phyloP scores from a whole-genome alignment of 1,284 basidiomycete genomes.

The Cystobasidium sp. region DNA sequence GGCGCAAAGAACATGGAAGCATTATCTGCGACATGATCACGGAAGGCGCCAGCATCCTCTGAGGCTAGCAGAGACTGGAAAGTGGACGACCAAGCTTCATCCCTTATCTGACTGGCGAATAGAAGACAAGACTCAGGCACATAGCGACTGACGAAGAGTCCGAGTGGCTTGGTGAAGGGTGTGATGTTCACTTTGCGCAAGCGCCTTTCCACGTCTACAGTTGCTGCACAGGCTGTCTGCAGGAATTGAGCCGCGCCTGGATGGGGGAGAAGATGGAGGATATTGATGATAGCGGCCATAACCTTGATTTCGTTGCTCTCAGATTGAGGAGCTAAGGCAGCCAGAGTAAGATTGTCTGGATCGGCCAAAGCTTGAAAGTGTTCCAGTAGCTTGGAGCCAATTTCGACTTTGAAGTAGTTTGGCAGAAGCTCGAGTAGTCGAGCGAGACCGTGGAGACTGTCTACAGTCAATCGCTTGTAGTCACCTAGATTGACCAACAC shows the following conservation, averaged over 20 bases:
- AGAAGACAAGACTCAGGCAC: slow-evolving; percentile 84
- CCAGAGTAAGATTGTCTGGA: slow-evolving; percentile 74
- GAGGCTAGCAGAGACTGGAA: slow-evolving; percentile 58
- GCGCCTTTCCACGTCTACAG: slow-evolving; percentile 91
- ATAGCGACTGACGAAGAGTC: slow-evolving; percentile 89
- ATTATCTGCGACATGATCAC: slow-evolving; percentile 72
- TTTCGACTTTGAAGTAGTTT: slow-evolving; percentile 99
- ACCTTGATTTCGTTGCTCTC: slow-evolving; percentile 93
- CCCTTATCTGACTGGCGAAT: slow-evolving; percentile 68
- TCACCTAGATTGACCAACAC: slow-evolving; percentile 98
- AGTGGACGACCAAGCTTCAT: slow-evolving; percentile 48
- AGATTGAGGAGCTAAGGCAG: slow-evolving; percentile 75
- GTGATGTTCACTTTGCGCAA: slow-evolving; percentile 87
- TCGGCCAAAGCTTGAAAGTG: slow-evolving; percentile 91
- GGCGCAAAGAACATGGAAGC: slow-evolving; percentile 66
- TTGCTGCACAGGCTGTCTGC: slow-evolving; percentile 78
- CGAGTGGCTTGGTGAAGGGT: slow-evolving; percentile 92
- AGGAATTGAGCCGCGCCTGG: slow-evolving; percentile 92
- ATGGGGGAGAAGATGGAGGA: slow-evolving; percentile 88
- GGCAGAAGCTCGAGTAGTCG: slow-evolving; percentile 93
- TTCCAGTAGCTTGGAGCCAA: slow-evolving; percentile 94
- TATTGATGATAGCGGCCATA: slow-evolving; percentile 90
- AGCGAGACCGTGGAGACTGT: slow-evolving; percentile 91
- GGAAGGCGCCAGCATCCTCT: slow-evolving; percentile 73
- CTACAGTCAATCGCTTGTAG: slow-evolving; percentile 90